Evolutionary conservation across 441 rosid species (phyloP).

Genomic region (Bocquillonia castaneifolia): DNA sequence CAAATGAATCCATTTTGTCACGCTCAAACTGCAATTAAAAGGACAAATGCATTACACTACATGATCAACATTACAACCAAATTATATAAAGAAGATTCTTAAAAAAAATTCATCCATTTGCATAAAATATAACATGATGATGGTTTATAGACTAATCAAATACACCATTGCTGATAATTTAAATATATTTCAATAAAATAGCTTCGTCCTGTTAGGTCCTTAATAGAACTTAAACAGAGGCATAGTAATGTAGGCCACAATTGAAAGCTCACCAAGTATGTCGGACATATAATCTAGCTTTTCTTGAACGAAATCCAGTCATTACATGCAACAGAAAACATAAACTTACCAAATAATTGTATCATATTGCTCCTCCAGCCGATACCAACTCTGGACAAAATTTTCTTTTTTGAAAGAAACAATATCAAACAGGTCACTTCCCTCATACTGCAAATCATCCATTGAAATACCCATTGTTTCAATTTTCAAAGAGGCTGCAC

Average conservation of each 20-base stretch:
- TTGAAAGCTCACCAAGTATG: too few species aligned
- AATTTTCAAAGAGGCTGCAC: constrained; percentile 17
- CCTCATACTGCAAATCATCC: constrained; percentile 17
- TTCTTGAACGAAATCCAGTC: not conserved
- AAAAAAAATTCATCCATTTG: not conserved
- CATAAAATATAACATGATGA: not conserved
- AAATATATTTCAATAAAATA: too few species aligned
- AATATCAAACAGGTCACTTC: constrained; percentile 42
- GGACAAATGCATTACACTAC: constrained; percentile 1
- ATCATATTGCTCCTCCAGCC: constrained; percentile 49
- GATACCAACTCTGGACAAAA: constrained; percentile 46
- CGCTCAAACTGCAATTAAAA: constrained; percentile 64
- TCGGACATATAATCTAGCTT: too few species aligned
- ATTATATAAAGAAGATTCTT: too few species aligned
- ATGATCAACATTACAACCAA: not conserved
- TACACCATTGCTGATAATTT: not conserved
- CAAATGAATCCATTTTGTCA: constrained; percentile 92
- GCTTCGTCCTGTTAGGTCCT: too few species aligned
- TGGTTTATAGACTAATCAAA: too few species aligned
- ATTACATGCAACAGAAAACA: not conserved
- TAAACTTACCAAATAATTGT: constrained; percentile 70
- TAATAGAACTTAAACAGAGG: too few species aligned
- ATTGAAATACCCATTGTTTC: constrained; percentile 21
- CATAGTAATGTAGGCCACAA: too few species aligned
- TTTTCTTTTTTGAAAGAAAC: constrained; percentile 77